Base-by-base conservation (phyloP, 306 rosid species). In the Cicer yamashitae region DNA sequence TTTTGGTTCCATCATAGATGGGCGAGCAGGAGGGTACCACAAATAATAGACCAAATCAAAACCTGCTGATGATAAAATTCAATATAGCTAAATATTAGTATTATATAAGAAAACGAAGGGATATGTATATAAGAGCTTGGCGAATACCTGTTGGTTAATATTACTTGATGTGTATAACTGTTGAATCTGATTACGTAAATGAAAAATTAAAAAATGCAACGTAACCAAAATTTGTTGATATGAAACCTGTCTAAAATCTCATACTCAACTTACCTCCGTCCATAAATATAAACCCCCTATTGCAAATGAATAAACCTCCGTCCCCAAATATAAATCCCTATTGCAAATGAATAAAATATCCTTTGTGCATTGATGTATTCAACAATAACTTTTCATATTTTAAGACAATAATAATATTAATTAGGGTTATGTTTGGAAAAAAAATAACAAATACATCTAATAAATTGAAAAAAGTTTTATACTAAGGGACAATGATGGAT, bases 161-260 rank as follows among this genome's bases (percentile, higher is more conserved):
- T 5, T 34, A 11, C 6, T 60, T 13, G 7, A 51, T 38, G 15
- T 57, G 22, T 7, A 57, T 57, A 57, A 17, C n/a, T 13, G 18
- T 20, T n/a, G 58, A 59, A 59, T 10, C 37, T 18, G 15, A 40
- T 51, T 51, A 25, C 15, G 10, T 14, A 40, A 65, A 40, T 50
- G 12, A 7, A 6, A 17, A 51, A 9, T 51, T 65, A 18, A 63
- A 75, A 75, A 65, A 54, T 43, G 68, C 47, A 54, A 12, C 6
- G 43, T 39, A 6, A 10, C 37, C 38, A 52, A 41, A 64, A 39
- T 20, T 12, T 51, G 25, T 51, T 8, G 60, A 48, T 15, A 22
- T 48, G 53, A 48, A 17, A 38, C 52, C 47, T 5, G 34, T 14
- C 54, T 51, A 50, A 41, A 50, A n/a, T 50, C 8, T 13, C 20